Evolutionary conservation across 306 rosid genomes (phyloP), one percentile per base, ranked within the genome.

Genomic region (Cicer pinnatifidum): DNA sequence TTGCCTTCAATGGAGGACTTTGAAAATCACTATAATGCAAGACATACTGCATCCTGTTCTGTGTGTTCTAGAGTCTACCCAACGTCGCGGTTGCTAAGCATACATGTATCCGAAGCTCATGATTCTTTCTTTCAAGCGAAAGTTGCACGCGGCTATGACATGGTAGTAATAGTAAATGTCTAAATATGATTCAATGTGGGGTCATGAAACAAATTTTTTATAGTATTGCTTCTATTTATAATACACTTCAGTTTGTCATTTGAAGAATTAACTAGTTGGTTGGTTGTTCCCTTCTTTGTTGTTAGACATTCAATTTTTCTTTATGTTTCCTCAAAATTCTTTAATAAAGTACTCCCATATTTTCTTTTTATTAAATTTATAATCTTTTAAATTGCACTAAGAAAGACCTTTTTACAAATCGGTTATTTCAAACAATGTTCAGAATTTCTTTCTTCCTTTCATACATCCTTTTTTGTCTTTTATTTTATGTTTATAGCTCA

Each of bases 61-160:
- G 92, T 91, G 73, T 94, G 99, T 73, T 88, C 87, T 15, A 88
- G 99, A 85, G 99, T 90, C 53, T 94, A 80, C 75, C 96, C 97
- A 1, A 91, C 99, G 1, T 84, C 90, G 0, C 86, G 86, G 50
- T 79, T 94, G 52, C 97, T 94, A 53, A 87, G 91, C 85, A 76
- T 94, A 68, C 99, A 94, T 69, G 81, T 88, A 23, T 94, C 97
- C 7, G 99, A 94, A 90, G 88, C 81, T 12, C 99, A 94, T 13
- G 94, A 89, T 80, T 91, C 99, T 28, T 94, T 91, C 95, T 94
- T 94, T 78, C 89, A 87, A 75, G 97, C 99, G 15, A 94, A 91
- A 86, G 92, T 85, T 39, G 93, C 97, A 6, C 97, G 91, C 3
- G 97, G 97, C 73, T 87, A 85, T 82, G 86, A 83, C 65, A 77